Conservation (phyloP, 352 stramenopile species). For the Globisporangium barbulae region DNA sequence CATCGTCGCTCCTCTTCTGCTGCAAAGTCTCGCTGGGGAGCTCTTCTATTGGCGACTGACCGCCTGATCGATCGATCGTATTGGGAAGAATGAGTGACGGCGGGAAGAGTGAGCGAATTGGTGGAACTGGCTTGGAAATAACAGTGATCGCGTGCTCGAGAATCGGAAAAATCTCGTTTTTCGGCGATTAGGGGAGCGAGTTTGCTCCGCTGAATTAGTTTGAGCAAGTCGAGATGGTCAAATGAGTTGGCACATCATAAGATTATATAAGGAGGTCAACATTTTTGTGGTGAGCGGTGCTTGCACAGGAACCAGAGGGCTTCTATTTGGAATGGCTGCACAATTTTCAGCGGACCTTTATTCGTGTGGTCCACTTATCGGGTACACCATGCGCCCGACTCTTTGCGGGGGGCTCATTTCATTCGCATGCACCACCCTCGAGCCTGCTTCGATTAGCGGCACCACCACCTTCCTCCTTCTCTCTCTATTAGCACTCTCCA, state of each 20-base stretch:
- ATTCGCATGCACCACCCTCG: background rate
- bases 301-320: background rate
- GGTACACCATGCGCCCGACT: background rate
- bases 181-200: background rate
- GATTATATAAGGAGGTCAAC: background rate
- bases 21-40: background rate
- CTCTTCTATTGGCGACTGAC: too few relatives aligned
- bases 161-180: background rate
- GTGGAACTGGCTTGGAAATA: background rate
- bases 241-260: background rate
- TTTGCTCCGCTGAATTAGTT: background rate
- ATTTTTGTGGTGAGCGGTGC: background rate
- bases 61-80: too few relatives aligned
- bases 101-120: background rate
- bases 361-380: conserved; percentile 3
- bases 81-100: background rate
- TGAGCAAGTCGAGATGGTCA: conserved; percentile 6
- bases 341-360: background rate
- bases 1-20: background rate
- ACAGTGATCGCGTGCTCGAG: background rate
- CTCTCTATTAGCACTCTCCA: conserved; percentile 1
- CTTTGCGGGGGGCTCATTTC: background rate
- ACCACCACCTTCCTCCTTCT: background rate
- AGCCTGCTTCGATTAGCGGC: background rate
- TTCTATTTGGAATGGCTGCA: conserved; percentile 15